These are phyloP conservation scores for Stentor roeselii DNA, from an alignment of 73 alveolate species.

Conservation along the genomic window DNA sequence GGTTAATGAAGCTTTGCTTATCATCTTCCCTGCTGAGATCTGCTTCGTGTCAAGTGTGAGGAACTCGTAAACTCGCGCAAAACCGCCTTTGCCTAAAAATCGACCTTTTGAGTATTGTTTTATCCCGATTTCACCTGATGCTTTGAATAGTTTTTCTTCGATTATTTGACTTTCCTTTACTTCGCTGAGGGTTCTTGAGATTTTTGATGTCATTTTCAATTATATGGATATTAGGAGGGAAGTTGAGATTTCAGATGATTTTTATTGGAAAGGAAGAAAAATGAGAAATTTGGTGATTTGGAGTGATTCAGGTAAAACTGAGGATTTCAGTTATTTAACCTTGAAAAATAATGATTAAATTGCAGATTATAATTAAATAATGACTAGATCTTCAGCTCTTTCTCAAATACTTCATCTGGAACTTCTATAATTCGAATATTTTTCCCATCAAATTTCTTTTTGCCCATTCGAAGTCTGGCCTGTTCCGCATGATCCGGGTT, in stretches of 20 bases:
- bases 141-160: slow-evolving; percentile 72
- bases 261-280: too few relatives aligned
- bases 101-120: slow-evolving; percentile 67
- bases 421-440: slow-evolving; percentile 42
- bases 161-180: slow-evolving; percentile 41
- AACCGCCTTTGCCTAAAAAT: slow-evolving; percentile 84
- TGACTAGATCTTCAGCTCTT: slow-evolving; percentile 2
- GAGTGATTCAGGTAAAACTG: neutral
- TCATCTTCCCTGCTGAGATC: slow-evolving; percentile 70
- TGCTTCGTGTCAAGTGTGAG: slow-evolving; percentile 52
- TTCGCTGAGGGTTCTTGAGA: slow-evolving; percentile 2
- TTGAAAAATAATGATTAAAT: neutral
- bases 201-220: neutral
- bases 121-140: slow-evolving; percentile 61
- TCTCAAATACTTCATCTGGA: slow-evolving; percentile 20
- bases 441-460: slow-evolving; percentile 41
- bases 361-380: neutral
- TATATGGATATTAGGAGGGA: too few relatives aligned
- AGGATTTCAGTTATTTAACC: neutral
- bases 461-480: slow-evolving; percentile 34
- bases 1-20: slow-evolving; percentile 67
- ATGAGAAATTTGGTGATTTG: too few relatives aligned
- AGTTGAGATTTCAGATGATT: too few relatives aligned
- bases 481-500: slow-evolving; percentile 33
- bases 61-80: slow-evolving; percentile 81